phyloP scores from a whole-genome alignment of 2,329 filamentous ascomycete species.

The Botrytis fabae region DNA sequence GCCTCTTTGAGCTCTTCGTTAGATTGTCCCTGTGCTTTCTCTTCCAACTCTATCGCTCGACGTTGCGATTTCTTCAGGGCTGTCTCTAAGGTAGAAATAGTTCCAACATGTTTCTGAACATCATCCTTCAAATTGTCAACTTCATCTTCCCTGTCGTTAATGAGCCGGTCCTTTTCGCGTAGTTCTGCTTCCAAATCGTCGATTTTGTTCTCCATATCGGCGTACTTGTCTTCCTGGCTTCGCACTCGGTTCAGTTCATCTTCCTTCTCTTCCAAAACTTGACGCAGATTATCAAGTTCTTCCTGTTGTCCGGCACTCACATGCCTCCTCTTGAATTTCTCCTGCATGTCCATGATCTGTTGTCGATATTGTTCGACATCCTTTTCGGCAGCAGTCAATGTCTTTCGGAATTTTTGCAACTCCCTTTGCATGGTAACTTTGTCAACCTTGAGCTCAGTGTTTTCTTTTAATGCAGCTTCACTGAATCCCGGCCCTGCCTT shows the following conservation, averaged over 20 bases:
- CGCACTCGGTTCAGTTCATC: conserved; percentile 51
- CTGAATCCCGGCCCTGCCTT: conserved; percentile 90
- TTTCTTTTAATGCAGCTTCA: conserved; percentile 85
- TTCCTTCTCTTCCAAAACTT: conserved; percentile 58
- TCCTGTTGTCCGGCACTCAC: conserved; percentile 67
- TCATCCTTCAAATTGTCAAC: conserved; percentile 64
- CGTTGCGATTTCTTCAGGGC: conserved; percentile 58
- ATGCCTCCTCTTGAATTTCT: conserved; percentile 75
- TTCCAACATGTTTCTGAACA: conserved; percentile 52
- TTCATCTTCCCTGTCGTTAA: conserved; percentile 75
- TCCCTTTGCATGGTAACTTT: conserved; percentile 88
- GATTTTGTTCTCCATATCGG: conserved; percentile 71
- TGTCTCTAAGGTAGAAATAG: conserved; percentile 57
- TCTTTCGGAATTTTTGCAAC: conserved; percentile 82
- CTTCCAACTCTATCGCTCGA: conserved; percentile 55
- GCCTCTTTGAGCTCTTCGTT: conserved; percentile 46
- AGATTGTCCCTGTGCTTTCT: conserved; percentile 50
- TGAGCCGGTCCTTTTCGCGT: conserved; percentile 70
- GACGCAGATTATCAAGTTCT: conserved; percentile 59
- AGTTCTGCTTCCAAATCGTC: conserved; percentile 74
- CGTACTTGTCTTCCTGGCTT: conserved; percentile 58
- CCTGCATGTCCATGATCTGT: conserved; percentile 79
- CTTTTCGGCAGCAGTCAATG: conserved; percentile 76
- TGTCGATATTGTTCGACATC: conserved; percentile 82
- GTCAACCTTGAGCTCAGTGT: conserved; percentile 93